These are phyloP conservation scores for Drechslerella dactyloides DNA, from an alignment of 2,329 filamentous ascomycete species.

Conservation along the genomic window DNA sequence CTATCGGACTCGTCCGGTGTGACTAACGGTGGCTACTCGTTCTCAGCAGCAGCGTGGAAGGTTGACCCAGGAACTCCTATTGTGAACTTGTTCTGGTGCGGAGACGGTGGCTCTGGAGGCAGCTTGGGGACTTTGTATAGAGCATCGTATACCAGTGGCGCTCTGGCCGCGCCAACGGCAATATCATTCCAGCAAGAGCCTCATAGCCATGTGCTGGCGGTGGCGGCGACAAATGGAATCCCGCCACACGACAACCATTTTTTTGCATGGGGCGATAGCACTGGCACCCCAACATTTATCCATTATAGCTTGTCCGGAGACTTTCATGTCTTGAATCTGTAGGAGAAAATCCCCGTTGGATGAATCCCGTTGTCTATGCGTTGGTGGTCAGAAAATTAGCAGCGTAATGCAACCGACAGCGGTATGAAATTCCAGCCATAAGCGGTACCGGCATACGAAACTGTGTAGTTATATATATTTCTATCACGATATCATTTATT, in stretches of 20 bases:
- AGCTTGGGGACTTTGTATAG: slow-evolving; percentile 24
- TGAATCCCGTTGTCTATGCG: too few species aligned
- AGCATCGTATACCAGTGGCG: slow-evolving; percentile 2
- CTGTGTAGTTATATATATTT: too few species aligned
- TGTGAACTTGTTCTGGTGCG: slow-evolving; percentile 26
- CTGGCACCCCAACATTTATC: slow-evolving; percentile 16
- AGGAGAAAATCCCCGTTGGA: too few species aligned
- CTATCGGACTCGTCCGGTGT: slow-evolving; percentile 11
- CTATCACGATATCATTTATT: too few species aligned
- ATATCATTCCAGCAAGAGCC: slow-evolving; percentile 24
- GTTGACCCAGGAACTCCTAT: slow-evolving; percentile 20
- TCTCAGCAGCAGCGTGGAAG: slow-evolving; percentile 19
- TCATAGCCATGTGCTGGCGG: slow-evolving; percentile 23
- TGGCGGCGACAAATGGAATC: slow-evolving; percentile 11
- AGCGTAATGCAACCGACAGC: too few species aligned
- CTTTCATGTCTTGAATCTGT: slow-evolving; percentile 11
- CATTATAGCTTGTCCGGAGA: slow-evolving; percentile 24
- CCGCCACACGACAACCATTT: slow-evolving; percentile 23
- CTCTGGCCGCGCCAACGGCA: slow-evolving; percentile 9
- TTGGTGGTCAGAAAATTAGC: too few species aligned
- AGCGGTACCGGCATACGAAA: too few species aligned
- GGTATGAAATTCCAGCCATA: too few species aligned
- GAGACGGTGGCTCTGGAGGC: slow-evolving; percentile 19
- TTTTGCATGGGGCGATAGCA: slow-evolving; percentile 31
- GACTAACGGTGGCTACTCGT: slow-evolving; percentile 23